phyloP scores from a whole-genome alignment of 1,284 basidiomycete species.

The Coniferiporia sulphurascens region DNA sequence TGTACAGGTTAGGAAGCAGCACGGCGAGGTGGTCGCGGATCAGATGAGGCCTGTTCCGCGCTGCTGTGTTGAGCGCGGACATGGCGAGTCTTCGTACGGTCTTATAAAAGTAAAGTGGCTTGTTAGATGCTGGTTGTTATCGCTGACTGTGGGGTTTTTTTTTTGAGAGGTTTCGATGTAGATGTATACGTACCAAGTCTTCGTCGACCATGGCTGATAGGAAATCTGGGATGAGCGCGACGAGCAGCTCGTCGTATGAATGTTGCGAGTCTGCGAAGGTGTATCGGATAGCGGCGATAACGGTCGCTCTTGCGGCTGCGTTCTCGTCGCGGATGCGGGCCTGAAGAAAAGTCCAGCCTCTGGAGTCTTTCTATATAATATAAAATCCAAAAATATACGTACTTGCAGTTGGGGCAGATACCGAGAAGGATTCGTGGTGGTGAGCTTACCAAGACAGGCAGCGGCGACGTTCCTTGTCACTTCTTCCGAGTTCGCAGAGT shows the following conservation, averaged over 20 bases:
- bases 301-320: conserved; percentile 78
- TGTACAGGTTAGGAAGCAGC: conserved; percentile 82
- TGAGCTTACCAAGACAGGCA: conserved; percentile 94
- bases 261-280: conserved; percentile 87
- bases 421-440: conserved; percentile 81
- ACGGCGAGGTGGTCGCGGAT: conserved; percentile 78
- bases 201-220: conserved; percentile 80
- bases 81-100: conserved; percentile 83
- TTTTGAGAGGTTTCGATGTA: too few relatives aligned
- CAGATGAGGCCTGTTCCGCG: conserved; percentile 90
- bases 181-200: conserved; percentile 57
- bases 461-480: conserved; percentile 92
- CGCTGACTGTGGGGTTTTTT: too few relatives aligned
- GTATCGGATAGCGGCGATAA: conserved; percentile 91
- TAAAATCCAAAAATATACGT: too few relatives aligned
- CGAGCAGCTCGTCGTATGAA: conserved; percentile 85
- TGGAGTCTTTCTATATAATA: too few relatives aligned
- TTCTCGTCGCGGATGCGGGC: conserved; percentile 65
- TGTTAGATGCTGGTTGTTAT: conserved; percentile 5
- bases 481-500: conserved; percentile 83
- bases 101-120: conserved; percentile 35
- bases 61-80: conserved; percentile 89
- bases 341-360: conserved; percentile 37
- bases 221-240: conserved; percentile 86
- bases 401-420: conserved; percentile 93